Evolutionary conservation across 2,329 filamentous ascomycete species (phyloP), one percentile per base, ranked within the genome.

Genomic region (Aspergillus brasiliensis): DNA sequence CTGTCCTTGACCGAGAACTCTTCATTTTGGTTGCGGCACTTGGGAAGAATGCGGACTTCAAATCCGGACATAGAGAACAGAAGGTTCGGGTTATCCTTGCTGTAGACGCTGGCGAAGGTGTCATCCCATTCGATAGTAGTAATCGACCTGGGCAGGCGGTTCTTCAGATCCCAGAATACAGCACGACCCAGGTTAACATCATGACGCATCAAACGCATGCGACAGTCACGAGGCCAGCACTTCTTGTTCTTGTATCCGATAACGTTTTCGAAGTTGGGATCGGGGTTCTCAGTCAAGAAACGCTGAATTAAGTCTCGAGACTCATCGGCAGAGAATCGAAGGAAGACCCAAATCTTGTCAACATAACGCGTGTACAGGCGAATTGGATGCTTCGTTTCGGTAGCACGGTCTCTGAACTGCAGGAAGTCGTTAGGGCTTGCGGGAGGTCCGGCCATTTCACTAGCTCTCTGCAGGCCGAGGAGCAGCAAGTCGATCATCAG

Each of bases 201-300:
- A 77, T 99, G 95, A 64, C 95, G 88, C 95, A 99, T 99, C 69
- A 99, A 80, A 48, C 96, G 89, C 96, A 99, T 99, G 53, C 95
- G 88, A 23, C 93, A 97, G 75, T 99, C 95, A 69, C 95, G 88
- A 44, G 95, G 96, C 95, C 95, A 99, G 78, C 96, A 99, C 76
- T 98, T 99, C 83, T 99, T 99, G 79, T 96, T 99, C 81, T 91
- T 93, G 78, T 98, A 99, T 0, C 95, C 95, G 69, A 99, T 98
- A 44, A 99, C 95, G 65, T 99, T 99, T 75, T 99, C 95, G 66
- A 99, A 99, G 73, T 99, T 99, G 2, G 95, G 95, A 76, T 99
- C 96, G 0, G 95, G 95, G 72, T 99, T 94, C 74, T 99, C 96
- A 0, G 96, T 99, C 67, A 99, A 82, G 83, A 98, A 99, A 8